Base-by-base conservation (phyloP, 345 rosid species). In the Tarenaya hassleriana region DNA sequence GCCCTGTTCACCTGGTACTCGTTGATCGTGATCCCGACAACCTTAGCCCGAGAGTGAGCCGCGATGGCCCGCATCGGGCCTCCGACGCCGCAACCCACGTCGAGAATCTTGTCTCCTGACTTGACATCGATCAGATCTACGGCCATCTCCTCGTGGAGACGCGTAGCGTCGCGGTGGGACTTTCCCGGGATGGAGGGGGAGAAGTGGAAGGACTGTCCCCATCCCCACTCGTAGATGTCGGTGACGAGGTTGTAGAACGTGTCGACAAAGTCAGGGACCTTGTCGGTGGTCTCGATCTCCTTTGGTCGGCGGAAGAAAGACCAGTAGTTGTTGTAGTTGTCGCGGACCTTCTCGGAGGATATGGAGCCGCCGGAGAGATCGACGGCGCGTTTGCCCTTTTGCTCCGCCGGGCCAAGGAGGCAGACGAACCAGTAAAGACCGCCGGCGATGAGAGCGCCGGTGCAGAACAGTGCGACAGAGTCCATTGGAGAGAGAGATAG, bases 21-120 rank as follows among this genome's bases (percentile, higher is more conserved):
- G 68, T 91, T 91, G 66, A 87, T 87, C 5, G 98, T 91, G 71
- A 91, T 91, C 3, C 98, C 98, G 29, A 81, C 88, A 20, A 91
- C 96, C 0, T 61, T 69, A 16, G 96, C 89, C 2, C 82, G 75
- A 4, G 98, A 87, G 66, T 91, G 98, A 24, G 95, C 73, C 0
- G 96, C 96, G 16, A 91, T 91, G n/a, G 98, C 96, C 2, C 98
- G 86, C 98, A 91, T 91, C 12, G 98, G 98, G 1, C 98, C 98
- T 9, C 98, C 96, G 1, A 91, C 92, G 1, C 98, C 98, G 20
- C 98, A 91, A 4, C 98, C 98, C 0, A 76, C 98, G 73, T 91
- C 96, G 0, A 91, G 80, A 69, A 91, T 66, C 45, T 75, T 63
- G 3, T 67, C 66, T 1, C 86, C 92, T 0, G 90, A 83, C 55